Conservation (phyloP, 2,329 filamentous ascomycete species). For the Colletotrichum truncatum region DNA sequence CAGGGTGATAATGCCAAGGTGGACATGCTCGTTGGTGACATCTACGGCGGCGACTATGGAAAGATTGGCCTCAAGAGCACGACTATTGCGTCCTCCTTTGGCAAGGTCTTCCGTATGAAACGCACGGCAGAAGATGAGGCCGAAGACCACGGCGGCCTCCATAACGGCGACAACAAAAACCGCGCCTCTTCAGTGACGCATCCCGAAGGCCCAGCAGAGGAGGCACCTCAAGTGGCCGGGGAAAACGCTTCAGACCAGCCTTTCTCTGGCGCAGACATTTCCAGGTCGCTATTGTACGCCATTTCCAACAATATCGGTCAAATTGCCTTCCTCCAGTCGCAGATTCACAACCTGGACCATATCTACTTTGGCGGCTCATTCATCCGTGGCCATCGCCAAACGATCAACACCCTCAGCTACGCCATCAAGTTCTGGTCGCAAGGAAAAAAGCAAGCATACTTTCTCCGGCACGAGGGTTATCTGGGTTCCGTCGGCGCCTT, state of each 20-base stretch:
- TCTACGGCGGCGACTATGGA: constrained; percentile 94
- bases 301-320: constrained; percentile 99
- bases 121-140: constrained; percentile 81
- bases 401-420: constrained; percentile 96
- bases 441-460: constrained; percentile 93
- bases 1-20: constrained; percentile 91
- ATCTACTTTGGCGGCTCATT: constrained; percentile 99
- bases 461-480: constrained; percentile 94
- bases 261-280: constrained; percentile 87
- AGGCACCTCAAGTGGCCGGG: constrained; percentile 8
- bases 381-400: constrained; percentile 94
- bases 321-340: constrained; percentile 96
- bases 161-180: constrained; percentile 57
- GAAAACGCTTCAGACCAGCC: constrained; percentile 42
- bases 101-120: constrained; percentile 96
- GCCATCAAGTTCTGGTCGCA: constrained; percentile 98
- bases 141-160: constrained; percentile 73
- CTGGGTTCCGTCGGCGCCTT: constrained; percentile 94
- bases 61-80: constrained; percentile 97
- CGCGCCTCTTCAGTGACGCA: constrained; percentile 30
- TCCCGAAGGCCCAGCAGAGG: background rate
- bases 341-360: constrained; percentile 88
- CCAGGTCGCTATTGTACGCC: constrained; percentile 89
- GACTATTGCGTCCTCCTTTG: constrained; percentile 95
- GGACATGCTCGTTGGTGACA: constrained; percentile 97